Evolutionary conservation across 2,329 filamentous ascomycete genomes (phyloP).

Genomic region (Alternaria alternata): DNA sequence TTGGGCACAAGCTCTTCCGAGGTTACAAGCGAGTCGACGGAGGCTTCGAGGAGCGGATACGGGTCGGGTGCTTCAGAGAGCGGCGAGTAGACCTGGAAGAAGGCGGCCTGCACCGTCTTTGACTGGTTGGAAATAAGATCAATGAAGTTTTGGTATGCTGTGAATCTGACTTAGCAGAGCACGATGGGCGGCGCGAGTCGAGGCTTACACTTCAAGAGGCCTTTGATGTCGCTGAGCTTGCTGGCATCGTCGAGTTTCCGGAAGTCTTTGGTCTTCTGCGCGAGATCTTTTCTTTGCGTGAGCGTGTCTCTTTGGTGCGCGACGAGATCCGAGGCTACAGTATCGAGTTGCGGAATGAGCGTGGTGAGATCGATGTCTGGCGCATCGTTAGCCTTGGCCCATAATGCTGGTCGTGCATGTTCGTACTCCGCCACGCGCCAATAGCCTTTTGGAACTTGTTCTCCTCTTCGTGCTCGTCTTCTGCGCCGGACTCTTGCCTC

Average conservation of each 20-base stretch:
- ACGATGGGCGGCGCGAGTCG: background rate
- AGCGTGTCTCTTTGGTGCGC: constrained; percentile 93
- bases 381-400: constrained; percentile 25
- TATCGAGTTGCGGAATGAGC: constrained; percentile 85
- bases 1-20: constrained; percentile 93
- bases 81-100: constrained; percentile 90
- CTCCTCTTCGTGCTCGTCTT: constrained; percentile 56
- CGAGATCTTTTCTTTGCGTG: constrained; percentile 92
- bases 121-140: constrained; percentile 95
- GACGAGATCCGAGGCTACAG: constrained; percentile 93
- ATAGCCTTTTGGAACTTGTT: constrained; percentile 99
- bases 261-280: constrained; percentile 99
- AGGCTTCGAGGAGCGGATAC: constrained; percentile 94
- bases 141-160: constrained; percentile 97
- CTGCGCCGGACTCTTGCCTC: constrained; percentile 13
- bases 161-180: constrained; percentile 30
- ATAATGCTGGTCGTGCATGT: background rate
- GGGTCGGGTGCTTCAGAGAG: constrained; percentile 96
- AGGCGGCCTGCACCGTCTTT: constrained; percentile 91
- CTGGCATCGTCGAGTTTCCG: constrained; percentile 88
- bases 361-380: constrained; percentile 85
- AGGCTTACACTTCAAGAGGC: constrained; percentile 77
- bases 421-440: constrained; percentile 89
- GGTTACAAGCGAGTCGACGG: constrained; percentile 89
- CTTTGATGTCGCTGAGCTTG: constrained; percentile 89